Conservation (phyloP, 2,329 filamentous ascomycete species). For the Chlorencoelia australis region DNA sequence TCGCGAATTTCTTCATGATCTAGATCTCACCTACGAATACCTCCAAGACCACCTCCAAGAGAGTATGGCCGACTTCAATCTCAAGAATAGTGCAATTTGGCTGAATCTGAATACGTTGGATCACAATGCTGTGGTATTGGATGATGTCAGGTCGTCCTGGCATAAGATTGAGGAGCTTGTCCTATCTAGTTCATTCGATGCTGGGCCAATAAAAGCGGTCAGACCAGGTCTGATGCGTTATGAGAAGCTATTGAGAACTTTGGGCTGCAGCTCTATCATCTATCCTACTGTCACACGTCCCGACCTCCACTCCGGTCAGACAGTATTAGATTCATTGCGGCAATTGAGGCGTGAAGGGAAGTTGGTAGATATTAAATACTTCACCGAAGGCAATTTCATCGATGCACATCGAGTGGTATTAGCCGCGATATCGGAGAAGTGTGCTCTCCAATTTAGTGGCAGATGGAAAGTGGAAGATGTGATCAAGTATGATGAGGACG, state of each 20-base stretch:
- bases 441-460: constrained; percentile 9
- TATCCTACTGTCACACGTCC: constrained; percentile 14
- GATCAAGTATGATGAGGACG: constrained; percentile 11
- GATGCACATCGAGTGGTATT: constrained; percentile 15
- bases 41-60: constrained; percentile 13
- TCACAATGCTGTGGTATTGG: background rate
- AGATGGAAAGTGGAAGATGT: constrained; percentile 8
- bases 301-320: background rate
- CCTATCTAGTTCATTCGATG: constrained; percentile 19
- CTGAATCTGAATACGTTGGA: constrained; percentile 13
- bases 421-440: constrained; percentile 13
- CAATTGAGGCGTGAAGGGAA: constrained; percentile 9
- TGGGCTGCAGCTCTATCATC: constrained; percentile 17
- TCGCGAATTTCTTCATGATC: constrained; percentile 12
- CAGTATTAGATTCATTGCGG: constrained; percentile 5
- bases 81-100: constrained; percentile 5
- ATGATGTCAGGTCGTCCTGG: constrained; percentile 16
- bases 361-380: constrained; percentile 14
- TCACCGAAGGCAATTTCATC: constrained; percentile 10
- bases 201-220: constrained; percentile 15
- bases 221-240: constrained; percentile 14
- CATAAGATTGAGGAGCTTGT: constrained; percentile 13
- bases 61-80: constrained; percentile 4
- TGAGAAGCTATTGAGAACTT: constrained; percentile 14
- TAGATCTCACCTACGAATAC: constrained; percentile 15